Evolutionary conservation across 2,329 filamentous ascomycete genomes (phyloP).

Genomic region (Claviceps humidiphila): DNA sequence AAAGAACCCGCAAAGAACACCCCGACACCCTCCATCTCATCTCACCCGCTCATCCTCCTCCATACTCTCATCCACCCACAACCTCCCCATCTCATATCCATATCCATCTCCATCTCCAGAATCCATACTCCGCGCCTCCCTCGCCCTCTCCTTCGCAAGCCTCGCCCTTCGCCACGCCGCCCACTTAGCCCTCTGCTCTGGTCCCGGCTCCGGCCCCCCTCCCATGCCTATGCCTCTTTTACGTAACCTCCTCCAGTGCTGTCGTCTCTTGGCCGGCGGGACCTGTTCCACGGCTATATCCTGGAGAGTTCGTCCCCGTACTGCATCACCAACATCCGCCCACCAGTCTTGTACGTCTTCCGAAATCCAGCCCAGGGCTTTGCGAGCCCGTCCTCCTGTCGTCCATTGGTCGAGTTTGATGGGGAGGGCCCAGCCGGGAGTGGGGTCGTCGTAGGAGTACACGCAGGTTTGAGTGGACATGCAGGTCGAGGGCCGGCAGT

Average conservation of each 20-base stretch:
- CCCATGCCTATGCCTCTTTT: constrained; percentile 25
- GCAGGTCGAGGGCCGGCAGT: constrained; percentile 41
- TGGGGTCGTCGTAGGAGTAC: constrained; percentile 45
- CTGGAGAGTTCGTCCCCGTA: constrained; percentile 31
- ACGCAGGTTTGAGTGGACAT: constrained; percentile 29
- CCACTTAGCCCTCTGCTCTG: constrained; percentile 29
- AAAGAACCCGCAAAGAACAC: not conserved
- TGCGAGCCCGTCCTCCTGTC: constrained; percentile 37
- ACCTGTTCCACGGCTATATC: constrained; percentile 29
- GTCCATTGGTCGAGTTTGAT: constrained; percentile 50
- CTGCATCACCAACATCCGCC: constrained; percentile 34
- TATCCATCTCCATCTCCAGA: constrained; percentile 21
- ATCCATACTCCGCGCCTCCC: constrained; percentile 25
- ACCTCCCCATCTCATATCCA: constrained; percentile 18
- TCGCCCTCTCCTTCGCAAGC: constrained; percentile 25
- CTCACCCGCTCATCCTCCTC: constrained; percentile 16
- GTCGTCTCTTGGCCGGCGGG: constrained; percentile 32
- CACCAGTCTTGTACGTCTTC: constrained; percentile 33
- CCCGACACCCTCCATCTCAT: not conserved
- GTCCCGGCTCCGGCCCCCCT: constrained; percentile 8
- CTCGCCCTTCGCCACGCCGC: constrained; percentile 31
- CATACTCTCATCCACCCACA: constrained; percentile 16
- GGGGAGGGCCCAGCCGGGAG: constrained; percentile 46
- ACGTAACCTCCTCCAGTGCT: constrained; percentile 35
- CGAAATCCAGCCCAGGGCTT: constrained; percentile 19